Base-by-base conservation (phyloP, 495 filamentous ascomycete genomes). In the Friedmanniomyces endolithicus region DNA sequence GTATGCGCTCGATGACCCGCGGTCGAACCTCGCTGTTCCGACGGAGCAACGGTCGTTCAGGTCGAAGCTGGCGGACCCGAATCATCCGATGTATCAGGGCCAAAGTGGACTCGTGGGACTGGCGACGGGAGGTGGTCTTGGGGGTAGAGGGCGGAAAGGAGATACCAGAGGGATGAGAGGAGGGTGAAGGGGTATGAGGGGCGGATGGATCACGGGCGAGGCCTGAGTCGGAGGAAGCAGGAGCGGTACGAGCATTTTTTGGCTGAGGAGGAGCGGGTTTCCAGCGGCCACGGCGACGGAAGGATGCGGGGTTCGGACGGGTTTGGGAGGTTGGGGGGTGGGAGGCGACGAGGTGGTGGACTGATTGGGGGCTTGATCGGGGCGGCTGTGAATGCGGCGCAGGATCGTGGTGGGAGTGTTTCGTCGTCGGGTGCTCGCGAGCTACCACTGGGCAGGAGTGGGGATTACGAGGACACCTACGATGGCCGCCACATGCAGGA, bases 11-110 rank as follows among this genome's bases (percentile, higher is more conserved):
- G 50, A 61, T 47, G 59, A 65, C 27, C 63, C 64, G 11, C 58
- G 40, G 24, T 59, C 55, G 3, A 43, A 39, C 14, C 48, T 67
- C 12, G 46, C 33, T 22, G 40, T 61, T 12, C 61, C 60, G 0
- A 34, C 56, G 35, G 43, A 58, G 11, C 24, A 52, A 52, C 57
- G 58, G 7, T 31, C 41, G 8, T 78, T 79, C 48, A 66, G 66
- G 0, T 79, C 75, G 6, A 65, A 74, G 33, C 78, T 76, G 58
- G 72, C 73, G 6, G 76, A 82, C 55, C 78, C 79, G 8, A 75
- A 70, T 35, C 75, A 80, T 51, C 71, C 78, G 0, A 72, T 70
- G 1, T 71, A 62, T 44, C 70, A 59, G 27, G 74, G 73, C 20
- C 6, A 14, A 19, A 14, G 6, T 4, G 63, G 63, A 29, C 54